A percentile compares a stretch with the other conserved stretches of the same genome.
Conservation (phyloP, 352 stramenopile genomes). For the Aphanomyces invadans region DNA sequence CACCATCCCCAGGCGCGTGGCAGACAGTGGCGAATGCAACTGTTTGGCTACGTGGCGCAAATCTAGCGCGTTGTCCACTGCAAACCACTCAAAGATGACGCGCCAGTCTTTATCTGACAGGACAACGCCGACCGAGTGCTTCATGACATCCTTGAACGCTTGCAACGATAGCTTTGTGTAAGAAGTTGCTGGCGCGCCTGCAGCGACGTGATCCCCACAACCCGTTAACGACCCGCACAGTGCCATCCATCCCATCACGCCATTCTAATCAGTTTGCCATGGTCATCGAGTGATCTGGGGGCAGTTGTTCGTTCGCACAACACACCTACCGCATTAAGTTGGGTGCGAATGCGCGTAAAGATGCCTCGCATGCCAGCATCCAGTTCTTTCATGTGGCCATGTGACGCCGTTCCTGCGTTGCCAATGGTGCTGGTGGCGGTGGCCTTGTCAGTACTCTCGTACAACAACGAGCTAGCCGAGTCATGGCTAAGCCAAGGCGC, state of each 20-base stretch:
- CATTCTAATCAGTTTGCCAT: neutral
- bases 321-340: constrained; percentile 8
- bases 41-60: neutral
- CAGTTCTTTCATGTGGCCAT: neutral
- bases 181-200: too few species aligned
- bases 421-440: neutral
- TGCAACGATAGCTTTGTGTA: neutral
- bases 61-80: neutral
- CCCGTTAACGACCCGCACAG: neutral
- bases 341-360: neutral
- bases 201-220: too few species aligned
- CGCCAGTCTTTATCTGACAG: constrained; percentile 22
- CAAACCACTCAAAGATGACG: constrained; percentile 17
- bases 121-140: constrained; percentile 2
- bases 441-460: neutral
- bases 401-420: neutral
- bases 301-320: too few species aligned
- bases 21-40: neutral
- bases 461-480: constrained; percentile 19
- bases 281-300: too few species aligned
- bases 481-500: constrained; percentile 8
- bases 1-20: neutral
- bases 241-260: neutral
- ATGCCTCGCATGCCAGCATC: constrained; percentile 4
- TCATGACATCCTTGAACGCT: constrained; percentile 12